phyloP scores from a whole-genome alignment of 345 rosid genomes.

The Citrus sp. region DNA sequence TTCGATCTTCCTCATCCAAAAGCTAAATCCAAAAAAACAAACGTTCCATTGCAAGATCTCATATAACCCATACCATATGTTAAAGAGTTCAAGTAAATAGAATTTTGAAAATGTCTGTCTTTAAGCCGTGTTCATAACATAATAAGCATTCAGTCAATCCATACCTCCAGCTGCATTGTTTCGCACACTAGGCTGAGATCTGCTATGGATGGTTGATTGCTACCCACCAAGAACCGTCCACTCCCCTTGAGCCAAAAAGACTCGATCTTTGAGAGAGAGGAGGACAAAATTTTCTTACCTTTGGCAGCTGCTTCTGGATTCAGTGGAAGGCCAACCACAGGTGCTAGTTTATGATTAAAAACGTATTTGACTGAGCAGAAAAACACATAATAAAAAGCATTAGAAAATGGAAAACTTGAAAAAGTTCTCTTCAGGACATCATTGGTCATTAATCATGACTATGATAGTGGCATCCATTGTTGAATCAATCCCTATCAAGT shows the following conservation, averaged over 20 bases:
- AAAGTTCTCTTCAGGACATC: not conserved
- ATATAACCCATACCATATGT: not conserved
- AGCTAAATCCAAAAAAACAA: constrained; percentile 36
- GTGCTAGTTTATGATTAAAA: constrained; percentile 43
- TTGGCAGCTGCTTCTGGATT: constrained; percentile 62
- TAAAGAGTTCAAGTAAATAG: not conserved
- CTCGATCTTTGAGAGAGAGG: constrained; percentile 59
- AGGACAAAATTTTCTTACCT: constrained; percentile 49
- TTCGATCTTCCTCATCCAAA: constrained; percentile 59
- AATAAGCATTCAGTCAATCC: constrained; percentile 1
- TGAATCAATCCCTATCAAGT: not conserved
- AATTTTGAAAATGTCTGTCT: not conserved
- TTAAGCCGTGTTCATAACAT: not conserved
- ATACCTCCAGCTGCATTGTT: constrained; percentile 77
- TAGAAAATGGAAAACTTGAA: not conserved
- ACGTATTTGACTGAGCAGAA: constrained; percentile 49
- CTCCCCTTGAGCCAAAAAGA: constrained; percentile 34
- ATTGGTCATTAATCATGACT: not conserved
- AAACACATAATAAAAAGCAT: constrained; percentile 9
- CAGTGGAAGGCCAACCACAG: constrained; percentile 48
- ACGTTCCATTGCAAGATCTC: not conserved
- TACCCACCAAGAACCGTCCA: constrained; percentile 55
- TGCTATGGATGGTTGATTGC: constrained; percentile 80
- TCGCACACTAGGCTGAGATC: constrained; percentile 86
- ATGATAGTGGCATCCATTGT: not conserved